phyloP scores from a whole-genome alignment of 2,329 filamentous ascomycete genomes.

The Aspergillus bombycis region DNA sequence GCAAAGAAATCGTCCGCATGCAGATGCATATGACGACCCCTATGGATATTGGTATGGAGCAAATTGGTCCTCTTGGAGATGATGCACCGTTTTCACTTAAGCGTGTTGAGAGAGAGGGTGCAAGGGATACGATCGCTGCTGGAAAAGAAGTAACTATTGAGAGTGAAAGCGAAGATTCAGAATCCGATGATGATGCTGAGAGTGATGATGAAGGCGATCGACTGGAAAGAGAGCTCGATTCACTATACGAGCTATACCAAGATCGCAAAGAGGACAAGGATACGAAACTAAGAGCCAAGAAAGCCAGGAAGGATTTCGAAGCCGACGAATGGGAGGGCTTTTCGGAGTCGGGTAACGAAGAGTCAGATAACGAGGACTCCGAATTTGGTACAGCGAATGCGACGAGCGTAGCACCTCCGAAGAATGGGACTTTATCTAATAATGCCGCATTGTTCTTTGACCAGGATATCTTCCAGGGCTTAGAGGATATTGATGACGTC shows the following conservation, averaged over 20 bases:
- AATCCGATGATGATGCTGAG: constrained; percentile 59
- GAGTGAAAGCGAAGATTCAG: constrained; percentile 63
- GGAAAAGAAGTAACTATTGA: constrained; percentile 73
- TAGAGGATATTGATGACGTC: constrained; percentile 68
- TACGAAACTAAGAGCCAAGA: constrained; percentile 88
- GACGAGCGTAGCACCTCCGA: constrained; percentile 37
- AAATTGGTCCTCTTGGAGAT: constrained; percentile 74
- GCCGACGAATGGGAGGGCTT: constrained; percentile 94
- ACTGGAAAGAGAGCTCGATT: constrained; percentile 82
- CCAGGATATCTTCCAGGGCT: constrained; percentile 89
- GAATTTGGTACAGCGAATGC: constrained; percentile 24
- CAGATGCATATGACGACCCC: constrained; percentile 96
- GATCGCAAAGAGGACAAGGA: constrained; percentile 78
- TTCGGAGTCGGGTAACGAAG: constrained; percentile 65
- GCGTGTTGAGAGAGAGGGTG: constrained; percentile 74
- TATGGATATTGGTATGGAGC: constrained; percentile 93
- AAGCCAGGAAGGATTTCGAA: constrained; percentile 75
- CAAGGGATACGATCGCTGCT: constrained; percentile 68
- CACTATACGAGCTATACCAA: constrained; percentile 83
- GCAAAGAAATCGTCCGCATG: constrained; percentile 92
- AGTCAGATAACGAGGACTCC: constrained; percentile 63
- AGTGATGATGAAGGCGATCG: constrained; percentile 79
- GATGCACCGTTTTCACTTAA: constrained; percentile 87
- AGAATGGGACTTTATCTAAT: constrained; percentile 68
- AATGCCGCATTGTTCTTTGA: constrained; percentile 88